Evolutionary conservation across 1,284 basidiomycete species (phyloP).

Genomic region (Cystobasidium slooffiae): DNA sequence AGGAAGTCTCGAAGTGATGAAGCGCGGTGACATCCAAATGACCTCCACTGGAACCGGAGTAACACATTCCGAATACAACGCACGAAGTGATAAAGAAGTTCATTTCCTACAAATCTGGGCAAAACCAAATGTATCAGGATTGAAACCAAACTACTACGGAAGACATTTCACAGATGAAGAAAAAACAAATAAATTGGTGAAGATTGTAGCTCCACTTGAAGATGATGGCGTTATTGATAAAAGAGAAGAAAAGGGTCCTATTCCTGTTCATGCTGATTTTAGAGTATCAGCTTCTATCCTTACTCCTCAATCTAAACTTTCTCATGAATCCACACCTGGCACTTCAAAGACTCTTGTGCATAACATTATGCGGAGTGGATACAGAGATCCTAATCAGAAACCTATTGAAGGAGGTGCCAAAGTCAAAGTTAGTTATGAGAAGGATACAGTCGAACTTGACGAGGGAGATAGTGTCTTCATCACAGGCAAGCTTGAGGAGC

Average conservation of each 20-base stretch:
- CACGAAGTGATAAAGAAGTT: conserved; percentile 65
- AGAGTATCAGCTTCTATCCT: conserved; percentile 67
- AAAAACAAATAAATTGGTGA: conserved; percentile 71
- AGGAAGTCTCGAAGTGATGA: conserved; percentile 84
- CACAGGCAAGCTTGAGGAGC: conserved; percentile 60
- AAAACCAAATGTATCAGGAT: conserved; percentile 64
- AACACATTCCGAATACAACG: conserved; percentile 70
- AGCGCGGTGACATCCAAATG: conserved; percentile 85
- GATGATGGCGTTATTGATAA: conserved; percentile 64
- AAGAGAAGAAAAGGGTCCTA: conserved; percentile 72
- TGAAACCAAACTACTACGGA: conserved; percentile 78
- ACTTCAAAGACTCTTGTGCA: conserved; percentile 63
- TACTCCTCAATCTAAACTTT: conserved; percentile 63
- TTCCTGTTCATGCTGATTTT: conserved; percentile 63
- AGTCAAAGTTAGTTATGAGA: conserved; percentile 61
- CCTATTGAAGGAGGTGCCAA: conserved; percentile 60
- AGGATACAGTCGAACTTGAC: conserved; percentile 59
- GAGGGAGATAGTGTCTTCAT: conserved; percentile 79
- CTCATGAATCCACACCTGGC: conserved; percentile 62
- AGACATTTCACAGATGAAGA: conserved; percentile 76
- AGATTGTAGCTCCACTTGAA: conserved; percentile 71
- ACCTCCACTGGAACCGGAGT: conserved; percentile 67
- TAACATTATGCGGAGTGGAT: conserved; percentile 70
- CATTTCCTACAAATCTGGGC: conserved; percentile 92
- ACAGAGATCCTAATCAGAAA: conserved; percentile 63